Conservation (phyloP, 495 filamentous ascomycete species). For the Penicillium canescens region DNA sequence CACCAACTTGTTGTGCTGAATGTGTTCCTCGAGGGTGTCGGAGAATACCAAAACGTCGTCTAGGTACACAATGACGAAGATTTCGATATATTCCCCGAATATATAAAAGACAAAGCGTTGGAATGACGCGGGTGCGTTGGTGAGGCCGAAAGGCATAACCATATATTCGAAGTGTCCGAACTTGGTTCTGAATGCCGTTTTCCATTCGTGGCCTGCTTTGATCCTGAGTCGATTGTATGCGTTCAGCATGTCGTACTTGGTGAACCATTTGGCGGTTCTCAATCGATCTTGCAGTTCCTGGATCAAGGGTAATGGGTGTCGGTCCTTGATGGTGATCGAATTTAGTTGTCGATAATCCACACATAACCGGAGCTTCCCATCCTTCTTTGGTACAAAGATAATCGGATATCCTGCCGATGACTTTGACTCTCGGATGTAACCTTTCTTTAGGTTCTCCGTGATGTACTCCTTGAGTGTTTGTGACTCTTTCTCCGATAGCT, state of each 20-base stretch:
- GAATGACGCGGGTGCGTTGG: constrained; percentile 13
- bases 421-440: constrained; percentile 14
- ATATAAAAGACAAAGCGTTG: constrained; percentile 15
- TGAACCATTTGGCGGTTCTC: constrained; percentile 20
- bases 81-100: constrained; percentile 9
- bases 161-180: constrained; percentile 15
- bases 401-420: constrained; percentile 13
- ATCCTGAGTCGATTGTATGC: constrained; percentile 16
- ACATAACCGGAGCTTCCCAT: constrained; percentile 19
- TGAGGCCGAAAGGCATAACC: constrained; percentile 20
- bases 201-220: constrained; percentile 14
- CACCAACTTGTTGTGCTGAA: constrained; percentile 4
- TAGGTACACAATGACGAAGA: constrained; percentile 10
- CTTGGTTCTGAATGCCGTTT: constrained; percentile 19
- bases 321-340: constrained; percentile 25
- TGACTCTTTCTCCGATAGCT: constrained; percentile 12
- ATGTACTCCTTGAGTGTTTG: constrained; percentile 17
- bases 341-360: constrained; percentile 29
- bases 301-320: constrained; percentile 22
- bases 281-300: constrained; percentile 19
- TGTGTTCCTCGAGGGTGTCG: constrained; percentile 11
- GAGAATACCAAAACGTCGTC: constrained; percentile 18
- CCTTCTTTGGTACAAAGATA: constrained; percentile 29
- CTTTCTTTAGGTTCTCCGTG: constrained; percentile 13
- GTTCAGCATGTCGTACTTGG: constrained; percentile 25